Evolutionary conservation across 2,329 filamentous ascomycete species (phyloP).

Genomic region (Dichotomopilus funicola): DNA sequence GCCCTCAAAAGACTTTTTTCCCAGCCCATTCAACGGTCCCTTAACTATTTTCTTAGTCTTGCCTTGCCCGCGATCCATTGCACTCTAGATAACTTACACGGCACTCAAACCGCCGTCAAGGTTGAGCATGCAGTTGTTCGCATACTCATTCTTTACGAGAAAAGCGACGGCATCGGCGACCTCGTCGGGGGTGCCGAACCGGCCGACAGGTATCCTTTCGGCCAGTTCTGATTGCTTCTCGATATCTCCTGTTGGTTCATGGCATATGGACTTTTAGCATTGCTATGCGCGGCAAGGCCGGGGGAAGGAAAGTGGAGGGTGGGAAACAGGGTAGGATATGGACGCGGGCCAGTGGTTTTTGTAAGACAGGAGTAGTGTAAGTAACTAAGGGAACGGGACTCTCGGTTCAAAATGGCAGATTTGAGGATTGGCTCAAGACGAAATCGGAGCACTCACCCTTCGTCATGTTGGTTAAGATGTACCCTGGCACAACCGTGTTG

Average conservation of each 20-base stretch:
- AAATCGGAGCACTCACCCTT: slow-evolving; percentile 44
- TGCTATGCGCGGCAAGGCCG: not conserved
- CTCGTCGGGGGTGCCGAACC: slow-evolving; percentile 63
- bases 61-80: too few species aligned
- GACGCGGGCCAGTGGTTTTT: not conserved
- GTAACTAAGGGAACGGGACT: too few species aligned
- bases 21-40: not conserved
- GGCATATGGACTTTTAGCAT: too few species aligned
- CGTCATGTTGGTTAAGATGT: slow-evolving; percentile 77
- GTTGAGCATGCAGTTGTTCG: slow-evolving; percentile 81
- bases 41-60: not conserved
- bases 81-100: slow-evolving; percentile 32
- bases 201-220: slow-evolving; percentile 52
- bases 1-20: not conserved
- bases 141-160: slow-evolving; percentile 69
- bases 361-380: not conserved
- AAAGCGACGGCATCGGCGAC: slow-evolving; percentile 79
- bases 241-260: slow-evolving; percentile 6
- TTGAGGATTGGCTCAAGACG: not conserved
- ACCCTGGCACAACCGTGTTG: slow-evolving; percentile 77
- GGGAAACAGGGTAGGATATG: too few species aligned
- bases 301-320: too few species aligned
- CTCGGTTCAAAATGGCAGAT: not conserved
- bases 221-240: slow-evolving; percentile 1
- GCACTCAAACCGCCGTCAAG: slow-evolving; percentile 80